Evolutionary conservation across 2,329 filamentous ascomycete genomes (phyloP), one percentile per base, ranked within the genome.

Genomic region (Sclerotiophoma versabilis): DNA sequence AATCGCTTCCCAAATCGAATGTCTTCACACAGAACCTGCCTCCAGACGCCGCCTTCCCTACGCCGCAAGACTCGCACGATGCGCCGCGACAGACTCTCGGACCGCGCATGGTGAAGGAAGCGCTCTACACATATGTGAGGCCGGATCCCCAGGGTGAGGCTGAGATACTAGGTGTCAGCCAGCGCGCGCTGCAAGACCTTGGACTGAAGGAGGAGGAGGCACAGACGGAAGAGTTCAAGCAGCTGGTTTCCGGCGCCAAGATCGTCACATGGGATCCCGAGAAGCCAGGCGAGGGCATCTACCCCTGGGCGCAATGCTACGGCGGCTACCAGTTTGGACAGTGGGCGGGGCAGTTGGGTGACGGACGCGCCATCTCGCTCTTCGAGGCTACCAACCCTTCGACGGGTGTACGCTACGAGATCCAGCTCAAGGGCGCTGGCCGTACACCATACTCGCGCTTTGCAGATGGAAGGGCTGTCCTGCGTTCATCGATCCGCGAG

Each of bases 271-370:
- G 89, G 85, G 84, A 92, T 60, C 84, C 89, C 54, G 83, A 86
- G 5, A 64, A 73, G 32, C 67, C 63, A 15, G 64, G 69, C 22
- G 57, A 62, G n/a, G 71, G 90, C 17, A 87, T 95, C 36, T 99
- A 99, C 73, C 93, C 95, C 0, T 99, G 95, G 95, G 93, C 95
- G 26, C 95, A 99, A 77, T 98, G 95, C 78, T 99, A 99, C 74
- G 95, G 95, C 52, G 93, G 93, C 51, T 80, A 82, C 65, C 75
- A 77, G 43, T 76, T 78, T 54, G 95, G 95, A 5, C 87, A 90
- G 62, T 99, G 93, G 93, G 95, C 95, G 3, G 93, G 95, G 5
- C 95, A 99, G 75, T 85, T 99, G 1, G 95, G 95, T 34, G 95
- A 99, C 71, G 95, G 95, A 30, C 85, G 95, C 49, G 95, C 93